Evolutionary conservation across 2,329 filamentous ascomycete genomes (phyloP).

Genomic region (Decorospora gaudefroyi): DNA sequence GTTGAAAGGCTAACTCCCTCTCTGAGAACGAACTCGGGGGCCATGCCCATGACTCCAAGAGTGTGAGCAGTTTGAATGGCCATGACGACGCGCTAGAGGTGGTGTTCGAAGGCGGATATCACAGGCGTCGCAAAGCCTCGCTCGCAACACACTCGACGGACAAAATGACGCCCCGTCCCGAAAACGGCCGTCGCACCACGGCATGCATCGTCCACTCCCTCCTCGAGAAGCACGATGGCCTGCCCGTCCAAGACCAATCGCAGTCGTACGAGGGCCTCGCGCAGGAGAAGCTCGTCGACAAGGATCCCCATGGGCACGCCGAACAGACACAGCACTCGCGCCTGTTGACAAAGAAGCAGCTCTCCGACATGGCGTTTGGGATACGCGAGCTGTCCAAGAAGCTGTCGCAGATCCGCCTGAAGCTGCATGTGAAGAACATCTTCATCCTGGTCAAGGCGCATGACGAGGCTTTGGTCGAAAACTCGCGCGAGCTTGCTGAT

Average conservation of each 20-base stretch:
- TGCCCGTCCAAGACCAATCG: constrained; percentile 26
- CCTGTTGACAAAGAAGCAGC: constrained; percentile 90
- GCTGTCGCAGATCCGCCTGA: constrained; percentile 79
- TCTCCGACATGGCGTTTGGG: constrained; percentile 96
- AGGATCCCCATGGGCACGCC: constrained; percentile 44
- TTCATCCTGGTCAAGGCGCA: constrained; percentile 93
- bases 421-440: constrained; percentile 78
- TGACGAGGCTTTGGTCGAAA: constrained; percentile 75
- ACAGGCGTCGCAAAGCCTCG: constrained; percentile 63
- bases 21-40: constrained; percentile 39
- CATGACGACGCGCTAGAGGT: constrained; percentile 55
- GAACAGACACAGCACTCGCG: constrained; percentile 61
- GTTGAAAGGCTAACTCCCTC: constrained; percentile 43
- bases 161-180: constrained; percentile 37
- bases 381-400: constrained; percentile 88
- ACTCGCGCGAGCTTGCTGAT: constrained; percentile 74
- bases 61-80: constrained; percentile 36
- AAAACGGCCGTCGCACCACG: constrained; percentile 50
- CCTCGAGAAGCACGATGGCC: constrained; percentile 54
- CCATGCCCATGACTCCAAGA: constrained; percentile 37
- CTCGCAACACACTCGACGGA: constrained; percentile 52
- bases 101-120: constrained; percentile 57
- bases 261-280: constrained; percentile 43
- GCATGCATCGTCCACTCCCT: constrained; percentile 66
- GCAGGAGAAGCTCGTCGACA: constrained; percentile 50